A percentile compares a stretch with the other conserved stretches of the same genome.
Evolutionary conservation across 1,284 basidiomycete genomes (phyloP).

Genomic region (Apiotrichum brassicae): DNA sequence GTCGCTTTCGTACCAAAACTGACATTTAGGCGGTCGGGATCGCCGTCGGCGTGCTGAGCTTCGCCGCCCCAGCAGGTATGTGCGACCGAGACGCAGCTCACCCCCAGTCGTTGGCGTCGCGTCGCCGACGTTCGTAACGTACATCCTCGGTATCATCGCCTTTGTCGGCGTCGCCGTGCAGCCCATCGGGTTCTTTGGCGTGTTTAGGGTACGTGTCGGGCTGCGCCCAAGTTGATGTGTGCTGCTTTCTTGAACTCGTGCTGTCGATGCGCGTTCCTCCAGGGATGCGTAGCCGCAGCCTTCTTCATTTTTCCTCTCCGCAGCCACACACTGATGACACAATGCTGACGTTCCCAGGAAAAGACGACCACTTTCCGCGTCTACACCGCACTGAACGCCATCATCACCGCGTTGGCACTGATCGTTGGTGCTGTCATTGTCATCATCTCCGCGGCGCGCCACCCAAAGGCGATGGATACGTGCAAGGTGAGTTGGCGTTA

Average conservation of each 20-base stretch:
- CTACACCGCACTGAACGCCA: constrained; percentile 64
- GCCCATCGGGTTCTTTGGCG: constrained; percentile 72
- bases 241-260: no score
- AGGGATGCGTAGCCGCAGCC: no score
- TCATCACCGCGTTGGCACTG: constrained; percentile 59
- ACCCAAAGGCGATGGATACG: constrained; percentile 59
- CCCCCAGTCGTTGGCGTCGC: constrained; percentile 71
- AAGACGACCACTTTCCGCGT: constrained; percentile 65
- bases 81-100: not conserved
- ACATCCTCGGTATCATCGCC: constrained; percentile 66
- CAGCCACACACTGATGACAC: no score
- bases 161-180: constrained; percentile 68
- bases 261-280: no score
- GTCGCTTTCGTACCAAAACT: not conserved
- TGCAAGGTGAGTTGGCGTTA: constrained; percentile 53
- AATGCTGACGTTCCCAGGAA: constrained; percentile 53
- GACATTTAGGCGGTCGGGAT: constrained; percentile 52
- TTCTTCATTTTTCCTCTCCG: no score
- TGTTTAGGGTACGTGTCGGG: constrained; percentile 55
- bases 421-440: constrained; percentile 72
- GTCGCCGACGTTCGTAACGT: constrained; percentile 65
- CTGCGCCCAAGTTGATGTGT: not conserved
- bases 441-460: constrained; percentile 65
- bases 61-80: constrained; percentile 60
- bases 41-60: constrained; percentile 65